phyloP scores from a whole-genome alignment of 371 early-diverging fungal species.

The Nematocida sp. region DNA sequence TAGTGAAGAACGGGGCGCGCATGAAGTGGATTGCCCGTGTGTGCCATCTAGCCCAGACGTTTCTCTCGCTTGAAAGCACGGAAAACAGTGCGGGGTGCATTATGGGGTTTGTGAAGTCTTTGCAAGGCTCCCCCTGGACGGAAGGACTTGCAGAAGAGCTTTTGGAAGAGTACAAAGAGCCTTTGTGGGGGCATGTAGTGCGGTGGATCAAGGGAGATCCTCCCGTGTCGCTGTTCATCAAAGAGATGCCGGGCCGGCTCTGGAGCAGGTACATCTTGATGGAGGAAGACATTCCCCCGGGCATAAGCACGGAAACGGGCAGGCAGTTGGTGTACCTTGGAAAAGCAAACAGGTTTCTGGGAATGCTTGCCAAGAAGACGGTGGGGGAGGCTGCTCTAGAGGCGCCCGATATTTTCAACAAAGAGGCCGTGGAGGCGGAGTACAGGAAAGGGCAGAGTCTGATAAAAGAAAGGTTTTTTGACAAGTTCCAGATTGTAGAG shows the following conservation, averaged over 20 bases:
- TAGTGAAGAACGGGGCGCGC: not conserved
- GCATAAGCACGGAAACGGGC: not conserved
- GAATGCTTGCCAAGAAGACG: not conserved
- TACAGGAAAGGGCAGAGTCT: not conserved
- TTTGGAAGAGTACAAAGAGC: slow-evolving; percentile 3
- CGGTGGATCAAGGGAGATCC: slow-evolving; percentile 27
- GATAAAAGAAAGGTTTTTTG: slow-evolving; percentile 28
- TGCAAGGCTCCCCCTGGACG: slow-evolving; percentile 27
- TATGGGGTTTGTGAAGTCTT: not conserved
- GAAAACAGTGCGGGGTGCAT: not conserved
- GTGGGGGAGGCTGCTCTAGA: not conserved
- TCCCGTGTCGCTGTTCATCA: not conserved
- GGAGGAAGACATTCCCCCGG: slow-evolving; percentile 10
- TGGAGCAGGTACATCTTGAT: not conserved
- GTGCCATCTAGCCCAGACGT: slow-evolving; percentile 11
- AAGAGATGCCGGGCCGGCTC: not conserved
- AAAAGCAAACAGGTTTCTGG: slow-evolving; percentile 7
- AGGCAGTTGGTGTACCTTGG: slow-evolving; percentile 11
- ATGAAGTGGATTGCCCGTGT: slow-evolving; percentile 22
- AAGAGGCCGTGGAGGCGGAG: not conserved
- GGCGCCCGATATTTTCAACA: not conserved
- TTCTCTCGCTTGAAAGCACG: not conserved
- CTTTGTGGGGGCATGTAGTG: not conserved
- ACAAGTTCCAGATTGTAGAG: slow-evolving; percentile 14
- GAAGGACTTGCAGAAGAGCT: not conserved